Evolutionary conservation across 495 filamentous ascomycete genomes (phyloP).

Genomic region (Aspergillus sclerotiicarbonarius): DNA sequence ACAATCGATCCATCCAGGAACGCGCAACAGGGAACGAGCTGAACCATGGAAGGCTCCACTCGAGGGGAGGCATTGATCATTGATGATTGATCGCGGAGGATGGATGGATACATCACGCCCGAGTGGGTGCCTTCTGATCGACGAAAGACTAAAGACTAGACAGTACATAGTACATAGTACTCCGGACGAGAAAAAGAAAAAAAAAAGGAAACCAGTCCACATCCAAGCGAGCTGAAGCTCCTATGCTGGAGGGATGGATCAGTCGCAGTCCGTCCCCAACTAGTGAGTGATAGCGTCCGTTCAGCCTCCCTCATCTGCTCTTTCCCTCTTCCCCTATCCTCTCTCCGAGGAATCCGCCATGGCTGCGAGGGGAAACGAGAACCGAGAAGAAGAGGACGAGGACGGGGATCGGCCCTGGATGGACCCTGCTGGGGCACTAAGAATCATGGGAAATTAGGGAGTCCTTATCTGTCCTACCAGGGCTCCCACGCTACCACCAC

Average conservation of each 20-base stretch:
- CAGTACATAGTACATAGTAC: too few relatives aligned
- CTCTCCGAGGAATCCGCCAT: not conserved
- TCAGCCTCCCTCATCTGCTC: not conserved
- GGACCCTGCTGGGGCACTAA: not conserved
- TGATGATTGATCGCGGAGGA: slow-evolving; percentile 11
- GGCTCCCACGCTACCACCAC: too few relatives aligned
- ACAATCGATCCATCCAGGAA: not conserved
- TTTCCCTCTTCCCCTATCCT: not conserved
- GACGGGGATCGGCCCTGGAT: not conserved
- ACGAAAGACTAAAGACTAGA: not conserved
- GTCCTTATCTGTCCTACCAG: not conserved
- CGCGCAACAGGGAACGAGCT: slow-evolving; percentile 6
- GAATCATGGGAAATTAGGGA: not conserved
- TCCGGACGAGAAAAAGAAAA: not conserved
- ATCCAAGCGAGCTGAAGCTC: not conserved
- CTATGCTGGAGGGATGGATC: not conserved
- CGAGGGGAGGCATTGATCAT: not conserved
- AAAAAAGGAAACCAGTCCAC: not conserved
- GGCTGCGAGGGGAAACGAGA: too few relatives aligned
- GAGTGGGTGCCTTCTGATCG: too few relatives aligned
- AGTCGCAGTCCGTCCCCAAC: not conserved
- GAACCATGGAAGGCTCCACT: not conserved
- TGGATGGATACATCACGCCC: not conserved
- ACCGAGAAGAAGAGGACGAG: not conserved
- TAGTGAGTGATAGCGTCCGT: slow-evolving; percentile 4